Evolutionary conservation across 2,329 filamentous ascomycete species (phyloP).

Genomic region (Penicillium sp.): DNA sequence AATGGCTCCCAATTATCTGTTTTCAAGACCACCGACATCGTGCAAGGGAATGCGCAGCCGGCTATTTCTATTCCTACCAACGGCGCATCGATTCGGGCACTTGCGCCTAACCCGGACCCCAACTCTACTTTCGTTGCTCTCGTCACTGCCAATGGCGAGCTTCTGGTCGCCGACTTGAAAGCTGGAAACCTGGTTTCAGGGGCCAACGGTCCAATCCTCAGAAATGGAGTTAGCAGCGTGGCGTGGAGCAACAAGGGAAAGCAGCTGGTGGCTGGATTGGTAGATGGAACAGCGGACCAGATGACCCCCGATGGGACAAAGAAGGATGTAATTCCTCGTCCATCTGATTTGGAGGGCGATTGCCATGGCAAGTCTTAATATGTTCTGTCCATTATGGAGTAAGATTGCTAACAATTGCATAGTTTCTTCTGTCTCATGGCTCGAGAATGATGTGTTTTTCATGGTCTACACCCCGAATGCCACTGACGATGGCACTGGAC

Average conservation of each 20-base stretch:
- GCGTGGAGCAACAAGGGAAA: conserved; percentile 94
- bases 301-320: conserved; percentile 77
- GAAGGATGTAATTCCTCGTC: conserved; percentile 77
- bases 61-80: conserved; percentile 77
- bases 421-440: conserved; percentile 81
- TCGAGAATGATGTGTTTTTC: conserved; percentile 84
- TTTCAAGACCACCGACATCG: conserved; percentile 71
- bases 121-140: conserved; percentile 71
- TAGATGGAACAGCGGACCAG: conserved; percentile 76
- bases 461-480: conserved; percentile 68
- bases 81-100: conserved; percentile 67
- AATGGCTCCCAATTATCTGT: conserved; percentile 77
- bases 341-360: conserved; percentile 63
- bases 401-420: conserved; percentile 5
- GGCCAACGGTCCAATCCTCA: conserved; percentile 65
- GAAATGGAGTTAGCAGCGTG: conserved; percentile 74
- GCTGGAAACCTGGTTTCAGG: conserved; percentile 60
- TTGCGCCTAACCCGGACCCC: conserved; percentile 77
- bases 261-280: conserved; percentile 83
- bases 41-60: conserved; percentile 65
- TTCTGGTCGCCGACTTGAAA: conserved; percentile 80
- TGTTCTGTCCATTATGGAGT: neutral
- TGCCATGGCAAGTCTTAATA: conserved; percentile 62
- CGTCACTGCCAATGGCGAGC: conserved; percentile 75
- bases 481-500: conserved; percentile 55